These are phyloP conservation scores for Cynara cardunculus DNA, from an alignment of 129 eudicot genomes.

Conservation along the genomic window DNA sequence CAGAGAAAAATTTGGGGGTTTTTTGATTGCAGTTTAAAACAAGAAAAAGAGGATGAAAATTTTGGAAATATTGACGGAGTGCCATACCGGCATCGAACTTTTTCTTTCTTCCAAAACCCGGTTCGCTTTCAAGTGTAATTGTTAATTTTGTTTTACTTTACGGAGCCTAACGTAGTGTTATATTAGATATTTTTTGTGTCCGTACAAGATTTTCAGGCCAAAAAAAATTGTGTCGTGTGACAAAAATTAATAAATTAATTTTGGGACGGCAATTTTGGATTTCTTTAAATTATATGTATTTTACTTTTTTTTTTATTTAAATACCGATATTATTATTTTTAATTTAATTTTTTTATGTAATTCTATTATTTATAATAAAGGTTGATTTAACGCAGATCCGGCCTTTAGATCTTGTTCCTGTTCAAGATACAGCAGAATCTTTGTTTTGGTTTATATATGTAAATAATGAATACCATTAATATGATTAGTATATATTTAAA, in stretches of 20 bases:
- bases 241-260: neutral
- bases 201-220: constrained; percentile 22
- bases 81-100: neutral
- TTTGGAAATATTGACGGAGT: neutral
- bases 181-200: constrained; percentile 17
- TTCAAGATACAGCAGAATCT: neutral
- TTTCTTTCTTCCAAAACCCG: neutral
- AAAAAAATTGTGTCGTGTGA: neutral
- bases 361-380: neutral
- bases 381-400: neutral
- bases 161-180: constrained; percentile 26
- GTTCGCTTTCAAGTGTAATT: constrained; percentile 1
- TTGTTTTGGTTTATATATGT: neutral
- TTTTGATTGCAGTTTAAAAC: constrained; percentile 30
- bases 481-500: too few species aligned
- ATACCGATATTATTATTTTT: neutral
- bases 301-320: neutral
- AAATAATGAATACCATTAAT: neutral
- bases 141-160: constrained; percentile 15
- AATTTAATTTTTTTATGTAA: neutral
- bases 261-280: constrained; percentile 17
- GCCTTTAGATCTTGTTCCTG: neutral
- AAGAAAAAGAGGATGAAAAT: neutral
- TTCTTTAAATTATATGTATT: neutral
- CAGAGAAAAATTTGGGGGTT: constrained; percentile 32